phyloP scores from a whole-genome alignment of 179 eudicot species.

The Carnegiea gigantea region DNA sequence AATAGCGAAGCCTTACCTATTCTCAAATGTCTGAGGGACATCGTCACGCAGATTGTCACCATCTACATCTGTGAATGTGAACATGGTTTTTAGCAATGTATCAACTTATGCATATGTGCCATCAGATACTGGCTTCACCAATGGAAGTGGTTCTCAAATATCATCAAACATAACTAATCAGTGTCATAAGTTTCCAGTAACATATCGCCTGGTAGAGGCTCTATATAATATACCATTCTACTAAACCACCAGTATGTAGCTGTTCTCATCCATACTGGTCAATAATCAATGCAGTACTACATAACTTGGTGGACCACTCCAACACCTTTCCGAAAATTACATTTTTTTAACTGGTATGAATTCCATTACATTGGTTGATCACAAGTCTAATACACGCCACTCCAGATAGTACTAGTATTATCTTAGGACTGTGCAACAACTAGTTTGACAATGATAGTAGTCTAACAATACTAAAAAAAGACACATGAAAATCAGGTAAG shows the following conservation, averaged over 20 bases:
- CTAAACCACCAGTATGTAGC: too few species aligned
- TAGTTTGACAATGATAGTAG: background rate
- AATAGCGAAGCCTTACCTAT: slow-evolving; percentile 42
- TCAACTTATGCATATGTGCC: background rate
- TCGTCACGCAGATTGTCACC: slow-evolving; percentile 73
- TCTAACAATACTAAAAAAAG: background rate
- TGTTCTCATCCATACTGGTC: too few species aligned
- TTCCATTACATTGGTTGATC: background rate
- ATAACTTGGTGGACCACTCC: background rate
- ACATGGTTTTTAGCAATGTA: background rate
- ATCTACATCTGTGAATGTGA: slow-evolving; percentile 56
- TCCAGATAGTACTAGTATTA: background rate
- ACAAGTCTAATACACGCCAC: background rate
- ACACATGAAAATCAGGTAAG: too few species aligned
- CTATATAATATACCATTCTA: background rate
- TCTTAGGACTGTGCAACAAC: background rate
- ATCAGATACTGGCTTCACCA: background rate
- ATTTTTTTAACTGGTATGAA: too few species aligned
- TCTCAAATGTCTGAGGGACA: slow-evolving; percentile 63
- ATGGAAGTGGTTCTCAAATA: background rate
- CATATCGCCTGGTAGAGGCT: background rate
- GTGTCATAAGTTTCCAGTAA: background rate
- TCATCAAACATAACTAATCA: background rate
- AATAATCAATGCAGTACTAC: too few species aligned
- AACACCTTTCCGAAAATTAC: background rate